Base-by-base conservation (phyloP, 768 basidiomycete genomes). In the Suillus placidus region DNA sequence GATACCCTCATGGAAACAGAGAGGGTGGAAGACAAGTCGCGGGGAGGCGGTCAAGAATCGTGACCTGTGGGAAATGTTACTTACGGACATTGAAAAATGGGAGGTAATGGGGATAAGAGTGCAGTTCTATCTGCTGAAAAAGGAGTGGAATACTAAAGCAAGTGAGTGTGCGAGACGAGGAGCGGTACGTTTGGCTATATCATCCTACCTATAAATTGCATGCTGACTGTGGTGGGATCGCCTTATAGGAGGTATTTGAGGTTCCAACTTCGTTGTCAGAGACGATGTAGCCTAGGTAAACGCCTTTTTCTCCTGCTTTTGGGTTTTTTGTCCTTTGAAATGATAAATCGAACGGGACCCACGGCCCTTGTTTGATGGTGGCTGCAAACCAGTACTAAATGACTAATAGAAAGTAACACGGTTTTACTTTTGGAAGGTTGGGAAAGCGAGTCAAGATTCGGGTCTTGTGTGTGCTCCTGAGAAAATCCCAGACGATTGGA, bases 1-100 rank as follows among this genome's bases (percentile, higher is more conserved):
- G 66, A 56, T 72, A 23, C 60, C 57, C 6, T 67, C 49, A 3
- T 79, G 78, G 78, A 67, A 60, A 37, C 32, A 42, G 49, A 38
- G 61, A 61, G 60, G 66, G n/a, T 67, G 60, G 66, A 47, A 16
- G 43, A 68, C 65, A 26, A 62, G 60, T 38, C 49, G 66, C n/a
- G 67, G 66, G 57, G 60, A 55, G 23, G 66, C 60, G 16, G 66
- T 67, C 4, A 66, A 30, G 14, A 67, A 68, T 30, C 61, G 65
- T 35, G 67, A 67, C 30, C 38, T 68, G 38, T 68, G 67, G 66
- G 51, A 62, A 47, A 67, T 47, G 43, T 40, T 68, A 9, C 43
- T 68, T 8, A 18, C n/a, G n/a, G 54, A 45, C 34, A 58, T 68
- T 57, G 49, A 67, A 35, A 55, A 30, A 32, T 66, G 51, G 38